Evolutionary conservation across 2,329 filamentous ascomycete genomes (phyloP).

Genomic region (Cordyceps militaris): DNA sequence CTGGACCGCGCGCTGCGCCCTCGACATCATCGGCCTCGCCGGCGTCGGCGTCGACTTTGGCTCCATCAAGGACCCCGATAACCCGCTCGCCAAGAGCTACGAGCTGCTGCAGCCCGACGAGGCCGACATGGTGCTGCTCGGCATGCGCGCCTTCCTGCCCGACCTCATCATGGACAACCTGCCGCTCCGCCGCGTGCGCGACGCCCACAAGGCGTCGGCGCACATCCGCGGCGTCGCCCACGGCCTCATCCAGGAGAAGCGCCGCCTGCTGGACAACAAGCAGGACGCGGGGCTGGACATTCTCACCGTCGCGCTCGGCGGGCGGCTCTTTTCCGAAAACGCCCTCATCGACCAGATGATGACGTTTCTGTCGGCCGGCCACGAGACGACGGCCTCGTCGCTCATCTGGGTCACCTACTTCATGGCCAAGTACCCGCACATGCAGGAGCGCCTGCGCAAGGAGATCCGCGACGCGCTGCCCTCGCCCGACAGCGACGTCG

Average conservation of each 20-base stretch:
- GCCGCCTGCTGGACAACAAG: conserved; percentile 17
- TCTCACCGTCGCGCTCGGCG: conserved; percentile 28
- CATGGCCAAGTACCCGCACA: conserved; percentile 27
- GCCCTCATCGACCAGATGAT: conserved; percentile 34
- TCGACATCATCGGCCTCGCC: conserved; percentile 31
- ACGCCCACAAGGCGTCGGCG: conserved; percentile 22
- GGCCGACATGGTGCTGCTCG: conserved; percentile 11
- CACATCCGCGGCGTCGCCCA: conserved; percentile 22
- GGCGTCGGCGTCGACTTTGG: conserved; percentile 28
- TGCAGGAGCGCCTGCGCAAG: conserved; percentile 31
- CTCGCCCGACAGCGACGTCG: conserved; percentile 25
- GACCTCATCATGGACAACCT: conserved; percentile 12
- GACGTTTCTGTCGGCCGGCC: conserved; percentile 35
- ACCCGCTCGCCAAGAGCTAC: conserved; percentile 29
- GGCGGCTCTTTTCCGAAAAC: conserved; percentile 29
- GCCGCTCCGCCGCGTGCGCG: conserved; percentile 12
- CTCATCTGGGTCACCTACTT: conserved; percentile 36
- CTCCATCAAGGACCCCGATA: conserved; percentile 25
- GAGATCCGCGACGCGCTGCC: conserved; percentile 32
- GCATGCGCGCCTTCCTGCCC: conserved; percentile 14
- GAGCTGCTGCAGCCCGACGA: conserved; percentile 19
- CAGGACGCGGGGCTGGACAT: conserved; percentile 28
- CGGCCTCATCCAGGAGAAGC: conserved; percentile 28
- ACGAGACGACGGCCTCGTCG: conserved; percentile 36
- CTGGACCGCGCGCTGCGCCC: conserved; percentile 21